Evolutionary conservation across 2,329 filamentous ascomycete species (phyloP), one percentile per base, ranked within the genome.

Genomic region (Chalaropsis ovoidea): DNA sequence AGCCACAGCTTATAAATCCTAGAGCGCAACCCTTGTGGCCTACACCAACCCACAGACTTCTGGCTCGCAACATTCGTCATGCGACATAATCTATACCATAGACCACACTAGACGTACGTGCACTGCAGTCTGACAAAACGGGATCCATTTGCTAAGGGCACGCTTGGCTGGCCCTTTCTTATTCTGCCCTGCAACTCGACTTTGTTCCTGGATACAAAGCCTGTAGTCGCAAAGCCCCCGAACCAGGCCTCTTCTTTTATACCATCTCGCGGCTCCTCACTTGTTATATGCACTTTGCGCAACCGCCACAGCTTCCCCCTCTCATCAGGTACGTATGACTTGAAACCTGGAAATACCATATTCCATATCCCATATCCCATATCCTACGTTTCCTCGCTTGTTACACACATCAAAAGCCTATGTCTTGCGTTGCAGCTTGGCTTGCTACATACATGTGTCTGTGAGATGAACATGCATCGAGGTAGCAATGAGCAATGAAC

Each of bases 91-190:
- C 6, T 58, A 58, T 19, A 58, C 54, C 54, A 58, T 58, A 58
- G 54, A 39, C 54, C 54, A 35, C 54, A 58, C 27, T 58, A 58
- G 54, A 58, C 17, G 27, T 58, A 58, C 54, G 54, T 58, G 54
- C 54, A 10, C 54, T 58, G 54, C 24, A 58, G 54, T 58, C 54
- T 58, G 27, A n/a, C 3, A 58, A n/a, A n/a, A 17, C 54, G 54
- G 17, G 24, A 31, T n/a, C 27, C 4, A 6, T 19, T 39, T 19
- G 54, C 15, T 10, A 5, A 39, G 27, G 54, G 31, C 54, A 58
- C 15, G 27, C 8, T 19, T 39, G 24, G 17, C 8, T 58, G 54
- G 43, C 17, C 2, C 15, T 47, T 47, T 47, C 6, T 47, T n/a
- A 47, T 1, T 58, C 31, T 35, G 10, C 17, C 31, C 22, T 35